A percentile compares a stretch with the other conserved stretches of the same genome.
Evolutionary conservation across 2,329 filamentous ascomycete genomes (phyloP).

Genomic region (Graphiopsis chlorocephala): DNA sequence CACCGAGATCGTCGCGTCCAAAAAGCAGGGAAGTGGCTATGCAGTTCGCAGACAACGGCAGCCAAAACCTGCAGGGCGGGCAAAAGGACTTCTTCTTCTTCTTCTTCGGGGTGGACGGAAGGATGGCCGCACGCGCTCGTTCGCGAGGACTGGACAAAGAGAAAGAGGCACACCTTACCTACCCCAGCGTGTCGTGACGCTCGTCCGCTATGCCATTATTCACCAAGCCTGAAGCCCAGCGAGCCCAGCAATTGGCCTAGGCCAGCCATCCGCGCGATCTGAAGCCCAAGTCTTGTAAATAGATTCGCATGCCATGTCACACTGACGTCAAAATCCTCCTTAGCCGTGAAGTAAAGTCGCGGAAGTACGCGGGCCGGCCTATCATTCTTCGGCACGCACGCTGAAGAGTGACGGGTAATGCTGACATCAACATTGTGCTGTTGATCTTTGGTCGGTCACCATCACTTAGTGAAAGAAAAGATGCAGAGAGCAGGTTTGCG

Average conservation of each 20-base stretch:
- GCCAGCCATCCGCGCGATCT: not conserved
- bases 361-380: not conserved
- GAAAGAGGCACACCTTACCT: not conserved
- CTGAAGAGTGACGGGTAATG: not conserved
- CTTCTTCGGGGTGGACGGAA: not conserved
- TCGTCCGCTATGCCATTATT: constrained; percentile 1
- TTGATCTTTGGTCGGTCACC: not conserved
- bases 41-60: not conserved
- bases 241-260: not conserved
- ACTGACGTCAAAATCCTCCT: not conserved
- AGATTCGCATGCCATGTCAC: not conserved
- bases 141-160: not conserved
- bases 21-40: constrained; percentile 4
- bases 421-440: not conserved
- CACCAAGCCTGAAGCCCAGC: not conserved
- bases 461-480: not conserved
- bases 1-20: constrained; percentile 4
- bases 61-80: not conserved
- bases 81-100: not conserved
- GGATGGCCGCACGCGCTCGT: constrained; percentile 1
- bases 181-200: not conserved
- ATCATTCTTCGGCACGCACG: not conserved
- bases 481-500: not conserved
- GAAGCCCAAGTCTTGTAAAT: not conserved
- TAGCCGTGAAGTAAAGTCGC: not conserved